phyloP scores from a whole-genome alignment of 768 basidiomycete genomes.

The Obba rivulosa region DNA sequence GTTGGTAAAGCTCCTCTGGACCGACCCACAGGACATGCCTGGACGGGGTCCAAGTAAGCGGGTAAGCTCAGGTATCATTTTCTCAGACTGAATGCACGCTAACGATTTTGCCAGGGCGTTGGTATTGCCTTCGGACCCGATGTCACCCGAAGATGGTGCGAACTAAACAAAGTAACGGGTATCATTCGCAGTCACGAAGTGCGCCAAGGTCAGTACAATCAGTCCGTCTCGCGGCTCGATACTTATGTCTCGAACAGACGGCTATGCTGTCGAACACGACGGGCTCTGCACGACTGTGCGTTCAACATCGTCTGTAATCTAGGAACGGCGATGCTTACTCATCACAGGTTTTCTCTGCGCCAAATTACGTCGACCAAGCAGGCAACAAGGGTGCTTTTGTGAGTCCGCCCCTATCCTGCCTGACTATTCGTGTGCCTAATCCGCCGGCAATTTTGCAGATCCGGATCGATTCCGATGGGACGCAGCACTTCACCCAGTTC shows the following conservation, averaged over 20 bases:
- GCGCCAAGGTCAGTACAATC: conserved; percentile 63
- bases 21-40: conserved; percentile 84
- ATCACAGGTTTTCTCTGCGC: conserved; percentile 81
- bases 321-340: conserved; percentile 8
- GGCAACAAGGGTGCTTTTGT: conserved; percentile 93
- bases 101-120: conserved; percentile 58
- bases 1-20: conserved; percentile 75
- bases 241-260: conserved; percentile 42
- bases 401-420: conserved; percentile 24
- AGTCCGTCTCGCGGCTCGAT: neutral
- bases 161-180: conserved; percentile 78
- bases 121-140: conserved; percentile 96
- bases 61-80: conserved; percentile 36
- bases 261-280: conserved; percentile 92
- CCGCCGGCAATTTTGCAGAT: conserved; percentile 40
- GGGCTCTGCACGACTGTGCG: conserved; percentile 89
- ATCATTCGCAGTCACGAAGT: conserved; percentile 97
- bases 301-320: conserved; percentile 1
- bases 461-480: conserved; percentile 74
- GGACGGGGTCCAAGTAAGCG: conserved; percentile 97
- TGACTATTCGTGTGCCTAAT: neutral
- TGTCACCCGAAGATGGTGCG: conserved; percentile 86
- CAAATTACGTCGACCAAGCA: conserved; percentile 90
- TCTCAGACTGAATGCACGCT: neutral
- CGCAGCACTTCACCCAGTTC: conserved; percentile 72